Base-by-base conservation (phyloP, 257 asterid genomes). In the Solanum clarkiae region DNA sequence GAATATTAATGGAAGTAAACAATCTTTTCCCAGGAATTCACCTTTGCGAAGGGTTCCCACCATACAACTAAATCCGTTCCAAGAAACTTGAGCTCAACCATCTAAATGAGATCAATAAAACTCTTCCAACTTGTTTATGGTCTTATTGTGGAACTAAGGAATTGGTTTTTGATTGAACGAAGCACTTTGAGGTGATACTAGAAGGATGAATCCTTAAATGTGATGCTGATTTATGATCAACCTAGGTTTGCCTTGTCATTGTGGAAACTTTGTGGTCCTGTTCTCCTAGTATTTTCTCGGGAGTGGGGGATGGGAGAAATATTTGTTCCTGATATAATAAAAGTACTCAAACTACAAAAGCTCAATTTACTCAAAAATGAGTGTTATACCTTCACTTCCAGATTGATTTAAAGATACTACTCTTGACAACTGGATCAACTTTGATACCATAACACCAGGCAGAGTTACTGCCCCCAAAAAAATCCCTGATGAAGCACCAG, bases 401-500 rank as follows among this genome's bases (percentile, higher is more conserved):
- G 87, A 89, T 86, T 91, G 90, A 45, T 87, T 81, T 63, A 80
- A 84, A 29, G 94, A 49, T 26, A 87, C 51, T n/a, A 90, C 95
- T 91, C 98, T 91, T 18, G 87, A 83, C 87, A 88, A 89, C 85
- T 93, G 99, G 80, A 97, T 87, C 91, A 97, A 89, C 85, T 90
- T 92, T 24, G 98, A 97, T 83, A 95, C 80, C 90, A 94, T 91
- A 55, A 97, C 89, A 82, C 97, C 95, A 5, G 99, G 99, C 66
- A 97, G 89, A 4, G 99, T 93, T 56, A 92, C 94, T 55, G 99
- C 93, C 81, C 99, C 97, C 84, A 97, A 87, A 85, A 95, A 84
- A 88, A 95, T 90, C 70, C 99, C 99, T 15, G 98, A 92, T 26
- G 99, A 91, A 70, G 92, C 97, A 84, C 98, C 98, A 82, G 94